Conservation (phyloP, 1,139 yeast genomes). For the Diutina catenulata region DNA sequence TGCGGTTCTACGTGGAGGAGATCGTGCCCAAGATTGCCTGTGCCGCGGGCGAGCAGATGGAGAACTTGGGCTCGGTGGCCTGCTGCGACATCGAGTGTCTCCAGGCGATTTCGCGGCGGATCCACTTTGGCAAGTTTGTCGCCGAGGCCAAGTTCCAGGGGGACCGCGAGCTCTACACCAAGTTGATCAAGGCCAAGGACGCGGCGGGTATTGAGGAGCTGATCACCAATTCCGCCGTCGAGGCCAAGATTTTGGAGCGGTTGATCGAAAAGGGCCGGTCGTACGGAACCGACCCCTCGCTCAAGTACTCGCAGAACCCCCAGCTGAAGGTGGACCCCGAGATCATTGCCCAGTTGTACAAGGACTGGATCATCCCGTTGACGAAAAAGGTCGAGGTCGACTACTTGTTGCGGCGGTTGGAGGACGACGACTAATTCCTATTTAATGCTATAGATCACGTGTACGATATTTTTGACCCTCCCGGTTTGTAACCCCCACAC, state of each 20-base stretch:
- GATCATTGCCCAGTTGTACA: conserved; percentile 68
- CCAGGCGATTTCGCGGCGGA: conserved; percentile 84
- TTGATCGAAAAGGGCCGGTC: conserved; percentile 68
- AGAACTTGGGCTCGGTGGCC: conserved; percentile 82
- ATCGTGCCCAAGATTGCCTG: conserved; percentile 70
- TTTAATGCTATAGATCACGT: no score
- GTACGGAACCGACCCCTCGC: conserved; percentile 81
- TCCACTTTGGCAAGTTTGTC: conserved; percentile 94
- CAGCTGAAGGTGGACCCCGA: conserved; percentile 78
- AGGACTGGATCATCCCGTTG: conserved; percentile 81
- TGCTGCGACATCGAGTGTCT: conserved; percentile 75
- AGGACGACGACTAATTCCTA: conserved; percentile 36
- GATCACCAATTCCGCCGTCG: conserved; percentile 82
- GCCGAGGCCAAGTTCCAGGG: conserved; percentile 84
- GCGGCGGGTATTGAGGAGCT: conserved; percentile 62
- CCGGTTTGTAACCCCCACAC: no score
- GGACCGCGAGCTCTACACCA: conserved; percentile 52
- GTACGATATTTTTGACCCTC: no score
- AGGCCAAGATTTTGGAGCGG: conserved; percentile 69
- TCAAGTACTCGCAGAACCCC: conserved; percentile 53
- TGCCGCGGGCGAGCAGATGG: conserved; percentile 62
- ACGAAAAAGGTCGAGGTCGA: conserved; percentile 94
- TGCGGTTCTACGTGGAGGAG: conserved; percentile 50
- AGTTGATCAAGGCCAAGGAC: conserved; percentile 56
- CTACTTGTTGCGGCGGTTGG: conserved; percentile 72